Percentiles rank a stretch among this genome's conserved stretches.
These are phyloP conservation scores for Mycena maculata DNA, from an alignment of 768 basidiomycete genomes.

Conservation along the genomic window DNA sequence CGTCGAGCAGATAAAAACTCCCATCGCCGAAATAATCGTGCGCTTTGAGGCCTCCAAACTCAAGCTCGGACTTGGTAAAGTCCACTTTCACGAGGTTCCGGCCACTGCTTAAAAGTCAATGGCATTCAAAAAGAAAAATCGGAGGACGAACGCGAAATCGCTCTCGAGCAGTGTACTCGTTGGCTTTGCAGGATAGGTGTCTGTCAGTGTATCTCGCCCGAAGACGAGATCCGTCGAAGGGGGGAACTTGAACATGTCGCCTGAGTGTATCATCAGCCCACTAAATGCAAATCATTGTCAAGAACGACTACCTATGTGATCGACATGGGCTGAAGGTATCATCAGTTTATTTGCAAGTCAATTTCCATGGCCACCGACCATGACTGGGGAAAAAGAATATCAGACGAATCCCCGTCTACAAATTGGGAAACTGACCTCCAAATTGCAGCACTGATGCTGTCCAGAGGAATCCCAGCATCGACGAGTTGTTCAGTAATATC, in stretches of 20 bases:
- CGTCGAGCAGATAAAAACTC: constrained; percentile 39
- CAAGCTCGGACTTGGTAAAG: constrained; percentile 27
- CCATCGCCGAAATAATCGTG: constrained; percentile 40
- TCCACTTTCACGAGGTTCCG: constrained; percentile 28
- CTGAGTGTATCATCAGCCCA: not conserved
- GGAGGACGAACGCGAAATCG: constrained; percentile 31
- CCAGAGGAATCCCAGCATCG: constrained; percentile 26
- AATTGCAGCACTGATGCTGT: constrained; percentile 33
- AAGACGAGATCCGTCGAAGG: constrained; percentile 32
- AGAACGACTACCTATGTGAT: constrained; percentile 32
- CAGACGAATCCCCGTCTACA: not conserved
- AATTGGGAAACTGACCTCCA: constrained; percentile 32
- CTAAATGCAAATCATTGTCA: not conserved
- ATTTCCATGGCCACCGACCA: constrained; percentile 29
- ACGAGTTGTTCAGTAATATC: constrained; percentile 33
- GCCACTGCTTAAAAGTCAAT: constrained; percentile 27
- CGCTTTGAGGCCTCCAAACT: constrained; percentile 33
- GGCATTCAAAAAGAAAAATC: no score
- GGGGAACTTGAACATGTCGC: constrained; percentile 38
- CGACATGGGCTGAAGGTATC: no score
- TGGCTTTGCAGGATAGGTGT: constrained; percentile 13
- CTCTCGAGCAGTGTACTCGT: constrained; percentile 29
- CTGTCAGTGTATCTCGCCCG: constrained; percentile 21
- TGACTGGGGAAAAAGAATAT: not conserved
- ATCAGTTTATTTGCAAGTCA: no score